phyloP scores from a whole-genome alignment of 495 filamentous ascomycete genomes.

The Penicillium coffeae region DNA sequence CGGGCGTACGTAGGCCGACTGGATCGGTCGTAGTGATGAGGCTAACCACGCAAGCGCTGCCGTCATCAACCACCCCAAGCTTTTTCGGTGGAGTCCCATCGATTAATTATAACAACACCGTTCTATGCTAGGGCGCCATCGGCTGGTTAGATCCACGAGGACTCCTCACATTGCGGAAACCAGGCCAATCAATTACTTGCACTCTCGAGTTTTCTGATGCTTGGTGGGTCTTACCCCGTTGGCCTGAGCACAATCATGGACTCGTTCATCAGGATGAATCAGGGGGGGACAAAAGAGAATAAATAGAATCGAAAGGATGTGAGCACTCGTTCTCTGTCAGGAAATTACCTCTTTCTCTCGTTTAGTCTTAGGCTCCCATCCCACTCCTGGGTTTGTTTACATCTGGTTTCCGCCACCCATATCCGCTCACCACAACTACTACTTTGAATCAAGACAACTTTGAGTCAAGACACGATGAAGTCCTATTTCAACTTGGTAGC shows the following conservation, averaged over 20 bases:
- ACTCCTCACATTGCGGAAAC: background rate
- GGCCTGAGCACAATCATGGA: slow-evolving; percentile 11
- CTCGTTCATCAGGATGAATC: slow-evolving; percentile 4
- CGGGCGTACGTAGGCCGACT: slow-evolving; percentile 17
- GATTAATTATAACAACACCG: background rate
- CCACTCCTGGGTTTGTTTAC: too few species aligned
- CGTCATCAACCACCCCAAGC: slow-evolving; percentile 23
- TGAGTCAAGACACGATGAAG: slow-evolving; percentile 12
- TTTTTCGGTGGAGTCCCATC: slow-evolving; percentile 13
- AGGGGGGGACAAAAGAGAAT: slow-evolving; percentile 13
- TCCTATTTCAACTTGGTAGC: slow-evolving; percentile 19
- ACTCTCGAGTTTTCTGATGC: slow-evolving; percentile 2
- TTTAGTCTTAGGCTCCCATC: background rate
- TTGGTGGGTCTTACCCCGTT: slow-evolving; percentile 3
- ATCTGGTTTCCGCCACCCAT: too few species aligned
- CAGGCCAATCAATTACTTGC: slow-evolving; percentile 9
- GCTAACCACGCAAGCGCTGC: slow-evolving; percentile 24
- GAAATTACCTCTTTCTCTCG: background rate
- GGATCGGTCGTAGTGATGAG: slow-evolving; percentile 12
- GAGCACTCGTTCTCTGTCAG: background rate
- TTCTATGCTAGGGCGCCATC: slow-evolving; percentile 1
- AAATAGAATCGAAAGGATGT: background rate
- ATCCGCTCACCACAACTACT: too few species aligned
- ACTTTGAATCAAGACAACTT: too few species aligned
- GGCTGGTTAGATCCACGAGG: slow-evolving; percentile 3